A percentile compares a stretch with the other conserved stretches of the same genome.
Evolutionary conservation across 2,329 filamentous ascomycete genomes (phyloP).

Genomic region (Pezicula radicicola): DNA sequence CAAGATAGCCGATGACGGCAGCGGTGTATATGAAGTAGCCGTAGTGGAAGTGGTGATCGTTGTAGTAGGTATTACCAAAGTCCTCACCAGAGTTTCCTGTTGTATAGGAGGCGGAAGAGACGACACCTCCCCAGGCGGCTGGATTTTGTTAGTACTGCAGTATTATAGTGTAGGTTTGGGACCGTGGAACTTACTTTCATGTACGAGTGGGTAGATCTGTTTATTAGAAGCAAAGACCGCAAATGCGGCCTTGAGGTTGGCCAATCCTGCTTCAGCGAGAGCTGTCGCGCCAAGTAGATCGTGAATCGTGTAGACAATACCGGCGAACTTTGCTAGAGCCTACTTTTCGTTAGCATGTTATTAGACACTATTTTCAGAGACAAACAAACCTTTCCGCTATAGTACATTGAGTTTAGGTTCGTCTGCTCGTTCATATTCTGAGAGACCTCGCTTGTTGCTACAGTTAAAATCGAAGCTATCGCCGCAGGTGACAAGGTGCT

Average conservation of each 20-base stretch:
- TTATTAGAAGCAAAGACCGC: slow-evolving; percentile 62
- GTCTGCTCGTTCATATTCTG: slow-evolving; percentile 73
- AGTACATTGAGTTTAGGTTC: slow-evolving; percentile 87
- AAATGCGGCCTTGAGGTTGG: slow-evolving; percentile 64
- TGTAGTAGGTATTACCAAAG: slow-evolving; percentile 89
- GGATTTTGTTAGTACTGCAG: slow-evolving; percentile 10
- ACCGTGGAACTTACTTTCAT: slow-evolving; percentile 48
- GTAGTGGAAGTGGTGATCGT: slow-evolving; percentile 73
- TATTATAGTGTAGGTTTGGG: background rate
- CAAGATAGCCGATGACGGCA: slow-evolving; percentile 76
- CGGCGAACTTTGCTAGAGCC: slow-evolving; percentile 74
- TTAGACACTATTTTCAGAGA: slow-evolving; percentile 4
- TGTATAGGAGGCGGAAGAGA: slow-evolving; percentile 70
- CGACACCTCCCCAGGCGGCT: slow-evolving; percentile 75
- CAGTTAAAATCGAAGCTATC: slow-evolving; percentile 54
- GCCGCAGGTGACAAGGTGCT: slow-evolving; percentile 49
- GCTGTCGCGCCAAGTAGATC: slow-evolving; percentile 58
- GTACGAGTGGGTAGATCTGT: slow-evolving; percentile 64
- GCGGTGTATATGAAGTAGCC: slow-evolving; percentile 89
- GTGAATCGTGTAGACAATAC: slow-evolving; percentile 61
- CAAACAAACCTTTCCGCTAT: slow-evolving; percentile 71
- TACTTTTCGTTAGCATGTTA: slow-evolving; percentile 34
- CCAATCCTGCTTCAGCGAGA: slow-evolving; percentile 55
- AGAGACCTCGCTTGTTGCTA: slow-evolving; percentile 69
- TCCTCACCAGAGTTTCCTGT: slow-evolving; percentile 70